Conservation (phyloP, 495 filamentous ascomycete genomes). For the Penicillium steckii region DNA sequence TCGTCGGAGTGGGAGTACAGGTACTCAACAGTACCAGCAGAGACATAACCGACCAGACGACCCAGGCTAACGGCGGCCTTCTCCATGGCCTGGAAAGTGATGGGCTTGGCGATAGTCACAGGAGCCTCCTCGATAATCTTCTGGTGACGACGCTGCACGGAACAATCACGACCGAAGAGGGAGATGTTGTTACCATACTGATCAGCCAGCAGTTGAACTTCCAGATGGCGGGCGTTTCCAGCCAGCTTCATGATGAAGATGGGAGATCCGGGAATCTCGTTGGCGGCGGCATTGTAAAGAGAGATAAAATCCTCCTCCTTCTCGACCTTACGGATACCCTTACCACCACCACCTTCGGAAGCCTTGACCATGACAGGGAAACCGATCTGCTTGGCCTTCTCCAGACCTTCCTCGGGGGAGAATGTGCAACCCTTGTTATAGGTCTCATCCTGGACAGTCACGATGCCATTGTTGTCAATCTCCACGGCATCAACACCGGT, state of each 20-base stretch:
- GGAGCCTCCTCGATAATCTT: conserved; percentile 99
- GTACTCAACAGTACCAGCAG: conserved; percentile 98
- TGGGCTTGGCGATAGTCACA: conserved; percentile 86
- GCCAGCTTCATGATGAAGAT: conserved; percentile 99
- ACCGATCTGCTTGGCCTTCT: conserved; percentile 84
- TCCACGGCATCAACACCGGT: conserved; percentile 80
- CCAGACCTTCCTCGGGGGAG: conserved; percentile 83
- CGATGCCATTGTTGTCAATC: conserved; percentile 79
- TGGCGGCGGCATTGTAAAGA: conserved; percentile 92
- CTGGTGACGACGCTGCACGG: conserved; percentile 96
- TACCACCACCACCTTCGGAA: conserved; percentile 98
- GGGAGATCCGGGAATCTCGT: conserved; percentile 97
- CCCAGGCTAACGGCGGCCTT: conserved; percentile 93
- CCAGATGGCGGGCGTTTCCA: conserved; percentile 92
- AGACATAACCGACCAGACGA: conserved; percentile 94
- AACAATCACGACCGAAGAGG: conserved; percentile 97
- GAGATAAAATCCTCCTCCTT: conserved; percentile 77
- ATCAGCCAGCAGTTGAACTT: conserved; percentile 95
- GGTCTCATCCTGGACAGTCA: conserved; percentile 82
- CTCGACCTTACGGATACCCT: conserved; percentile 97
- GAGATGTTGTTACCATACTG: conserved; percentile 99
- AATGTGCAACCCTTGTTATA: conserved; percentile 91
- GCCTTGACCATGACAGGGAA: conserved; percentile 99
- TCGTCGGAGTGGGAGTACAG: conserved; percentile 98
- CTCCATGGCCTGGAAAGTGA: conserved; percentile 95